phyloP scores from a whole-genome alignment of 2,329 filamentous ascomycete genomes.

The Cordyceps fumosorosea region DNA sequence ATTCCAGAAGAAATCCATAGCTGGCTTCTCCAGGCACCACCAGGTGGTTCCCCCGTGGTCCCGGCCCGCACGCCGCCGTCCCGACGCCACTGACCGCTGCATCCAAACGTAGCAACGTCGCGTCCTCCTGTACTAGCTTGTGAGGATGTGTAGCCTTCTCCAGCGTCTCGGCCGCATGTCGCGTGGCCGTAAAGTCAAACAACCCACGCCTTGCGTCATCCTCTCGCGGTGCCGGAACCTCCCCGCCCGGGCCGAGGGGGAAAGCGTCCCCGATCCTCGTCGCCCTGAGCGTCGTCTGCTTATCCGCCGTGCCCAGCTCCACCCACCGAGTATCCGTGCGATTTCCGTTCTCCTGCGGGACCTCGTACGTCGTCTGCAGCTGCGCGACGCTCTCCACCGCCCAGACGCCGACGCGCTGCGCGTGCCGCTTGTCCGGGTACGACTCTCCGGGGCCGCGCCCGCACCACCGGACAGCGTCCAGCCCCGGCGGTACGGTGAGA shows the following conservation, averaged over 20 bases:
- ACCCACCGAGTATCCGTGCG: neutral
- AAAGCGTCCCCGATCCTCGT: neutral
- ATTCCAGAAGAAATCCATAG: neutral
- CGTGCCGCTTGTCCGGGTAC: neutral
- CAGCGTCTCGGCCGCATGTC: neutral
- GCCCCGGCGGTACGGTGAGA: neutral
- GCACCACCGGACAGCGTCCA: neutral
- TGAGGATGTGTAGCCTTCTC: neutral
- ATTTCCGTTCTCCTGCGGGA: neutral
- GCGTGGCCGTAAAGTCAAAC: neutral
- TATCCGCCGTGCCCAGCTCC: neutral
- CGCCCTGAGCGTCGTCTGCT: neutral
- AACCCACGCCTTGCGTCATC: neutral
- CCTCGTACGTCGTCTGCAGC: neutral
- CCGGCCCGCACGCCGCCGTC: neutral
- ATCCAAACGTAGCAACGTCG: neutral
- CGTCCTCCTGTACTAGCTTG: neutral
- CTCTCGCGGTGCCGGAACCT: constrained; percentile 20
- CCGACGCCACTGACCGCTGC: neutral
- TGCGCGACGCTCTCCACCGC: neutral
- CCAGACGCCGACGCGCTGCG: neutral
- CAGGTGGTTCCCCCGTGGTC: neutral
- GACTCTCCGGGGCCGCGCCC: neutral
- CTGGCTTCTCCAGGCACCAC: neutral
- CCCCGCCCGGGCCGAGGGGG: neutral